Percentiles rank a stretch among this genome's conserved stretches.
Conservation (phyloP, 2,329 filamentous ascomycete species). For the Endothia cerciana region DNA sequence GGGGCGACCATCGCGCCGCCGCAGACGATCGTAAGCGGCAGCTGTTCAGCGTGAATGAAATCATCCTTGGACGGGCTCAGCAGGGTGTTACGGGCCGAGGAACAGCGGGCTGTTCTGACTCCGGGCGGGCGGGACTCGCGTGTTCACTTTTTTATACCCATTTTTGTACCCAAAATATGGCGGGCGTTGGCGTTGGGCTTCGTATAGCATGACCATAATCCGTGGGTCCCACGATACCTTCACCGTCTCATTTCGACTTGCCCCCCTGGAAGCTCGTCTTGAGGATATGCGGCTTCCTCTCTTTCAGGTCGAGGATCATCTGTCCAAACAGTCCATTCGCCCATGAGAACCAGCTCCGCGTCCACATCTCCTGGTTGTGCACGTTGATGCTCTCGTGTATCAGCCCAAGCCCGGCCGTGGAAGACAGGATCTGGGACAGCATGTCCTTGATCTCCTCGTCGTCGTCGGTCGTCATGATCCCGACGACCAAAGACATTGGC, state of each 20-base stretch:
- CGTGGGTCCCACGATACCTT: neutral
- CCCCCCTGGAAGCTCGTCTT: constrained; percentile 45
- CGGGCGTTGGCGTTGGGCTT: neutral
- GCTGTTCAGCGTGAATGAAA: constrained; percentile 5
- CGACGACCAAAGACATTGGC: constrained; percentile 72
- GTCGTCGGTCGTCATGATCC: constrained; percentile 67
- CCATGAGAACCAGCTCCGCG: constrained; percentile 70
- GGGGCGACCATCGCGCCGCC: constrained; percentile 26
- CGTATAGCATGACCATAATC: neutral
- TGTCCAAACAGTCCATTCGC: constrained; percentile 88
- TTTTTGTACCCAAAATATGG: neutral
- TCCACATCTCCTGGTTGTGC: constrained; percentile 59
- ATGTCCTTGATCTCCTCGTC: constrained; percentile 63
- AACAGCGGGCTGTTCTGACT: constrained; percentile 6
- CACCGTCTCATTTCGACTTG: constrained; percentile 8
- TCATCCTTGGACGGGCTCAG: neutral
- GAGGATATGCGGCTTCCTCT: constrained; percentile 71
- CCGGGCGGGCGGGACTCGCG: neutral
- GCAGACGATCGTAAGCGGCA: constrained; percentile 18
- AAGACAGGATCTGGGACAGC: constrained; percentile 58
- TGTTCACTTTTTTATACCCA: neutral
- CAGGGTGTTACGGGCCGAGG: neutral
- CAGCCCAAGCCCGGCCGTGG: constrained; percentile 64
- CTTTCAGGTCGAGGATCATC: constrained; percentile 75
- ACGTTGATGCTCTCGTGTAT: constrained; percentile 73